These are phyloP conservation scores for Grosmannia huntii DNA, from an alignment of 2,329 filamentous ascomycete species.

Conservation along the genomic window DNA sequence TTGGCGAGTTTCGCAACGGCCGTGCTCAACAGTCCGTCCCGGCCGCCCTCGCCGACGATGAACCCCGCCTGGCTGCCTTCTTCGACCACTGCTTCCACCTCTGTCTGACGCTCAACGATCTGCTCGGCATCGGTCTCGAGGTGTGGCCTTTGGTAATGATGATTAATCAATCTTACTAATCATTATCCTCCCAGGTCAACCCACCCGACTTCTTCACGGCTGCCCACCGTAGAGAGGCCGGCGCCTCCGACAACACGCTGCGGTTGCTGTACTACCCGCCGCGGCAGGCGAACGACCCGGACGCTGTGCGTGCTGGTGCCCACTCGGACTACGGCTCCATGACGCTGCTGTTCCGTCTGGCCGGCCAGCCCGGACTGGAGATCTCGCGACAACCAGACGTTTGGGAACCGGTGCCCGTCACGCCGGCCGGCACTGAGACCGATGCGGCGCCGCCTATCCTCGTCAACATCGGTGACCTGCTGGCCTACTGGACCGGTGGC, in stretches of 20 bases:
- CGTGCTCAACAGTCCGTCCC: slow-evolving; percentile 71
- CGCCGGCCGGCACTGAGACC: slow-evolving; percentile 43
- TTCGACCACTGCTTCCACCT: slow-evolving; percentile 57
- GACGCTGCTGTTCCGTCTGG: slow-evolving; percentile 72
- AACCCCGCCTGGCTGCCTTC: slow-evolving; percentile 53
- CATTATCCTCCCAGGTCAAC: slow-evolving; percentile 22
- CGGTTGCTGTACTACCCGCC: slow-evolving; percentile 64
- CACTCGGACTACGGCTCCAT: slow-evolving; percentile 76
- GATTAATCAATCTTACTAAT: slow-evolving; percentile 1
- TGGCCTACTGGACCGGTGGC: slow-evolving; percentile 83
- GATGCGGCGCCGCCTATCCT: slow-evolving; percentile 61
- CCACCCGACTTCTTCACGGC: slow-evolving; percentile 40
- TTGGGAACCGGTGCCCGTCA: slow-evolving; percentile 56
- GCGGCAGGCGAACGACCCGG: slow-evolving; percentile 25
- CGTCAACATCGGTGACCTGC: slow-evolving; percentile 59
- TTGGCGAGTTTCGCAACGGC: slow-evolving; percentile 60
- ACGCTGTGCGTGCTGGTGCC: slow-evolving; percentile 74
- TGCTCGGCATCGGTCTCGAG: slow-evolving; percentile 67
- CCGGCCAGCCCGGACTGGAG: slow-evolving; percentile 76
- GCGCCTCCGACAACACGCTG: slow-evolving; percentile 45
- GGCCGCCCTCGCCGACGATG: slow-evolving; percentile 42
- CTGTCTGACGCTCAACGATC: slow-evolving; percentile 57
- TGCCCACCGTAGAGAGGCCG: slow-evolving; percentile 32
- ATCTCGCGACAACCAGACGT: slow-evolving; percentile 44
- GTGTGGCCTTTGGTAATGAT: slow-evolving; percentile 24